Evolutionary conservation across 1,139 yeast species (phyloP).

Genomic region (Saccharomycopsis crataegensis): DNA sequence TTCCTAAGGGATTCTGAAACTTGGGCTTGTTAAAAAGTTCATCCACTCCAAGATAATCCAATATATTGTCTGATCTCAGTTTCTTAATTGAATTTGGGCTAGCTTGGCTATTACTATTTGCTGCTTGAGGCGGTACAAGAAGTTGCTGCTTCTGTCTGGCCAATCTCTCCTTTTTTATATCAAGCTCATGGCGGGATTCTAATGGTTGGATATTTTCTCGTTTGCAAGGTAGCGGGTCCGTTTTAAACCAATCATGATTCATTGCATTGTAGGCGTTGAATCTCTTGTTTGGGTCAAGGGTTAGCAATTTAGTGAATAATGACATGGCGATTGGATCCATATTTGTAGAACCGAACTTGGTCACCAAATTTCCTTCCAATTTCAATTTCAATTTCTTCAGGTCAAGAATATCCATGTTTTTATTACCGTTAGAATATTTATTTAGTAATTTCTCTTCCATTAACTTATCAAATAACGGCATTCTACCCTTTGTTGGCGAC

Average conservation of each 20-base stretch:
- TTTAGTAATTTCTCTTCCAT: slow-evolving; percentile 31
- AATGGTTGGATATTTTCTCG: slow-evolving; percentile 40
- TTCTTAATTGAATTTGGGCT: not conserved
- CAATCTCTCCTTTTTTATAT: slow-evolving; percentile 41
- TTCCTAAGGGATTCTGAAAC: not conserved
- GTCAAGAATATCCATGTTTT: slow-evolving; percentile 34
- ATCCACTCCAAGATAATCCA: slow-evolving; percentile 7
- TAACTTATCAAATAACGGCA: slow-evolving; percentile 41
- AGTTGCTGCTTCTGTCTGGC: slow-evolving; percentile 2
- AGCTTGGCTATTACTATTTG: not conserved
- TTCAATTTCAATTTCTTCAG: slow-evolving; percentile 11
- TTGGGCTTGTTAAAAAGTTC: slow-evolving; percentile 3
- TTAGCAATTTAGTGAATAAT: slow-evolving; percentile 47
- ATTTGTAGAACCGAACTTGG: slow-evolving; percentile 26
- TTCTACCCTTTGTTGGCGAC: slow-evolving; percentile 37
- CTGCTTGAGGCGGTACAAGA: not conserved
- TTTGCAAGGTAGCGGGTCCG: slow-evolving; percentile 56
- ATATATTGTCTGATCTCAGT: slow-evolving; percentile 8
- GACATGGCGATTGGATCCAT: slow-evolving; percentile 27
- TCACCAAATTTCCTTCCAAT: slow-evolving; percentile 49
- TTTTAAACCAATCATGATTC: slow-evolving; percentile 57
- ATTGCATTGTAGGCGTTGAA: slow-evolving; percentile 75
- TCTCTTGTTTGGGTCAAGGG: slow-evolving; percentile 63
- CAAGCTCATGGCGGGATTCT: slow-evolving; percentile 87
- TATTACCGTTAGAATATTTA: slow-evolving; percentile 26